phyloP scores from a whole-genome alignment of 2,329 filamentous ascomycete genomes.

The Teratosphaeriaceae sp. region DNA sequence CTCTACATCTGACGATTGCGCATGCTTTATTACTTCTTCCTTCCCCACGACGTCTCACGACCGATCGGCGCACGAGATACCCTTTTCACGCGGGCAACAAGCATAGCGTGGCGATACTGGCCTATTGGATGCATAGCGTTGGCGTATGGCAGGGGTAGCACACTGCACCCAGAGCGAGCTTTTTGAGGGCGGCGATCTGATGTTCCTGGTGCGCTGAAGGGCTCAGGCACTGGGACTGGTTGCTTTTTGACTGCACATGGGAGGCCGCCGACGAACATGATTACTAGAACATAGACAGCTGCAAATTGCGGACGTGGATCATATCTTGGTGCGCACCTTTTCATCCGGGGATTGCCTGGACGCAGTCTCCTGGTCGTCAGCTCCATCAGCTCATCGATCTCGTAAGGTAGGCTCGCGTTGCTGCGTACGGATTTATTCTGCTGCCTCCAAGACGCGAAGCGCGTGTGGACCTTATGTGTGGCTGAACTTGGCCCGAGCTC shows the following conservation, averaged over 20 bases:
- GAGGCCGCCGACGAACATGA: too few relatives aligned
- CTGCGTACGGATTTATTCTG: too few relatives aligned
- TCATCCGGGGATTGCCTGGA: too few relatives aligned
- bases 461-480: too few relatives aligned
- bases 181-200: too few relatives aligned
- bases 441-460: too few relatives aligned
- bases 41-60: constrained; percentile 4
- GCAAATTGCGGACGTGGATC: constrained; percentile 2
- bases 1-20: constrained; percentile 29
- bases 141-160: constrained; percentile 6
- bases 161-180: too few relatives aligned
- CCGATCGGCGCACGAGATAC: constrained; percentile 12
- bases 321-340: too few relatives aligned
- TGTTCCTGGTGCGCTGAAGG: constrained; percentile 22
- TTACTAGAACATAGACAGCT: constrained; percentile 8
- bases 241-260: too few relatives aligned
- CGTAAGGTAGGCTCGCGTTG: too few relatives aligned
- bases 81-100: constrained; percentile 11
- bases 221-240: constrained; percentile 15
- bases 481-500: constrained; percentile 3
- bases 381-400: too few relatives aligned
- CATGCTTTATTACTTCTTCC: neutral
- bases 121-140: constrained; percentile 14
- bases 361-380: too few relatives aligned
- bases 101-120: constrained; percentile 12